phyloP scores from a whole-genome alignment of 2,329 filamentous ascomycete species.

The Fusarium azukiicola region DNA sequence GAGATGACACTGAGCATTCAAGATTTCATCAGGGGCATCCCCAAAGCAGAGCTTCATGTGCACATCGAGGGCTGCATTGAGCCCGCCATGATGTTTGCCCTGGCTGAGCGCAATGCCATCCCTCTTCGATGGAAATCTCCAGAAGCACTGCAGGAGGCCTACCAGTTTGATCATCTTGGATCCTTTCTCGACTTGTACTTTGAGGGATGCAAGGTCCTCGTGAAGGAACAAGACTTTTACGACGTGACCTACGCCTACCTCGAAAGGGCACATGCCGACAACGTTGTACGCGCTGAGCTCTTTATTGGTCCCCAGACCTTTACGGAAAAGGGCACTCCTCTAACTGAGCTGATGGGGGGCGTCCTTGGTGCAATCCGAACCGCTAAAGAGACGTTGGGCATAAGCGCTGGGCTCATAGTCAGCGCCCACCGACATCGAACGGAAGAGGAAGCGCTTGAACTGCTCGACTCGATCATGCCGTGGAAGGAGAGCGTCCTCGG shows the following conservation, averaged over 20 bases:
- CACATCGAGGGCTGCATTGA: not conserved
- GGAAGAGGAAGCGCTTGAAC: not conserved
- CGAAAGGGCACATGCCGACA: not conserved
- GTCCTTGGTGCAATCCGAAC: not conserved
- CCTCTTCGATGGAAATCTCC: slow-evolving; percentile 7
- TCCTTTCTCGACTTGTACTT: slow-evolving; percentile 8
- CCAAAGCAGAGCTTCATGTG: slow-evolving; percentile 11
- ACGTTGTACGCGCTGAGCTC: not conserved
- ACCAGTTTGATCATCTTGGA: not conserved
- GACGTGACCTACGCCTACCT: not conserved
- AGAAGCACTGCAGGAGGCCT: not conserved
- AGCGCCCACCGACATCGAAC: slow-evolving; percentile 3
- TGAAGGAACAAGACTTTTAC: not conserved
- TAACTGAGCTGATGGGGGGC: not conserved
- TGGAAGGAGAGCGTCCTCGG: not conserved
- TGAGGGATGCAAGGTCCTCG: not conserved
- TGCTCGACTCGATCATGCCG: not conserved
- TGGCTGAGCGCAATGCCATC: not conserved
- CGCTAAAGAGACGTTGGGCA: not conserved
- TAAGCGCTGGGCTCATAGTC: not conserved
- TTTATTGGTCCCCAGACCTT: slow-evolving; percentile 12
- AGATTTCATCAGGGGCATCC: slow-evolving; percentile 8
- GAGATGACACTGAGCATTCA: not conserved
- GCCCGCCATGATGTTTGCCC: slow-evolving; percentile 8
- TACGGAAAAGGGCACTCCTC: not conserved